Evolutionary conservation across 345 rosid genomes (phyloP).

Genomic region (Gossypium sturtianum): DNA sequence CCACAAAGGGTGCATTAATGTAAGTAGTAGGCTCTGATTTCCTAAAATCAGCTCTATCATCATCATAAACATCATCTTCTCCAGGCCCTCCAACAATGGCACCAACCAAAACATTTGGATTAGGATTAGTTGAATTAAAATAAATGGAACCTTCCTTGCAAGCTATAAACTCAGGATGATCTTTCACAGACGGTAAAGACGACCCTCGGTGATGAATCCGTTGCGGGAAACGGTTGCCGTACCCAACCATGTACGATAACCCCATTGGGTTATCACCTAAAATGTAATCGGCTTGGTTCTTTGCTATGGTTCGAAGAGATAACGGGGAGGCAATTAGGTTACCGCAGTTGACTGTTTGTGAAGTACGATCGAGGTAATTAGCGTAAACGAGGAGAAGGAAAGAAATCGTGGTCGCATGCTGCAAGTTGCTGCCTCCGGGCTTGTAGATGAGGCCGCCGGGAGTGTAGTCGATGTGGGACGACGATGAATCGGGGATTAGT

Average conservation of each 20-base stretch:
- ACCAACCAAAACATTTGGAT: constrained; percentile 65
- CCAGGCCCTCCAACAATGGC: constrained; percentile 92
- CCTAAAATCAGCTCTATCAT: constrained; percentile 62
- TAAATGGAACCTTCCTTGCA: constrained; percentile 76
- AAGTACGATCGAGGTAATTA: constrained; percentile 56
- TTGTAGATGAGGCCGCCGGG: constrained; percentile 93
- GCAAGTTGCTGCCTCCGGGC: constrained; percentile 96
- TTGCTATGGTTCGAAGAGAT: constrained; percentile 70
- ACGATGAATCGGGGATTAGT: constrained; percentile 61
- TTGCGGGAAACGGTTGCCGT: constrained; percentile 59
- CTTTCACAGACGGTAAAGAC: constrained; percentile 62
- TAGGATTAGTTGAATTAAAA: constrained; percentile 61
- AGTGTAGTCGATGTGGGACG: constrained; percentile 63
- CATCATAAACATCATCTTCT: constrained; percentile 61
- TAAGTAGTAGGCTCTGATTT: constrained; percentile 93
- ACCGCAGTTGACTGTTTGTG: constrained; percentile 66
- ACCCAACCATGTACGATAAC: constrained; percentile 91
- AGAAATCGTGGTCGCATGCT: constrained; percentile 82
- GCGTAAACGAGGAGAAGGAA: constrained; percentile 87
- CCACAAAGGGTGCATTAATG: constrained; percentile 94
- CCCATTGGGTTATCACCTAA: constrained; percentile 86
- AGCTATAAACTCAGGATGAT: constrained; percentile 50
- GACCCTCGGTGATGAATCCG: constrained; percentile 94
- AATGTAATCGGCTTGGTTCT: constrained; percentile 82
- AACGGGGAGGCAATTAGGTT: constrained; percentile 37